These are phyloP conservation scores for Camellia japonica DNA, from an alignment of 148 eudicot genomes.

Conservation along the genomic window DNA sequence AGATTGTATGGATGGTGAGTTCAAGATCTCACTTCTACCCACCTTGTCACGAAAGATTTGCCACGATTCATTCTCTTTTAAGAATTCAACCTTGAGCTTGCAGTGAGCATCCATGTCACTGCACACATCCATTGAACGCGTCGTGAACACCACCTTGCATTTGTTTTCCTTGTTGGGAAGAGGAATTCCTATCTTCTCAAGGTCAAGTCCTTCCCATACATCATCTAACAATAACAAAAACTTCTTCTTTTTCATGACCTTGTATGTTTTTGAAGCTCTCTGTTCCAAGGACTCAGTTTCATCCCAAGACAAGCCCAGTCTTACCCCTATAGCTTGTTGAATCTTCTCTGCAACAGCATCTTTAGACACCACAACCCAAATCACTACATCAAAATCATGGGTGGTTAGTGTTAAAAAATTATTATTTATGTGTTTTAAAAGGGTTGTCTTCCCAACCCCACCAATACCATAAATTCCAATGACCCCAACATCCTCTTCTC, in stretches of 20 bases:
- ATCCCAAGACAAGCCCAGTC: slow-evolving; percentile 33
- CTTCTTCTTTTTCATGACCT: slow-evolving; percentile 35
- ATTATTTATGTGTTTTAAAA: slow-evolving; percentile 42
- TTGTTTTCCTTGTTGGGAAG: slow-evolving; percentile 29
- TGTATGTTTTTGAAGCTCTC: slow-evolving; percentile 21
- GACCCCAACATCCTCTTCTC: slow-evolving; percentile 29
- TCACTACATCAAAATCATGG: slow-evolving; percentile 38
- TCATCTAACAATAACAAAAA: slow-evolving; percentile 49
- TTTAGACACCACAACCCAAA: slow-evolving; percentile 42
- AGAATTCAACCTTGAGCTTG: slow-evolving; percentile 39
- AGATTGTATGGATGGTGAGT: slow-evolving; percentile 13
- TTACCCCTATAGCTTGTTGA: slow-evolving; percentile 29
- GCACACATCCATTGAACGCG: slow-evolving; percentile 43
- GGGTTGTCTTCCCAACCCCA: slow-evolving; percentile 57
- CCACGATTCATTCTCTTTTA: slow-evolving; percentile 41
- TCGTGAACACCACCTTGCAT: slow-evolving; percentile 43
- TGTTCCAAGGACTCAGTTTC: slow-evolving; percentile 23
- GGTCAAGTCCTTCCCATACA: slow-evolving; percentile 43
- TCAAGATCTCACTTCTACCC: slow-evolving; percentile 13
- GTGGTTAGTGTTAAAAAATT: slow-evolving; percentile 12
- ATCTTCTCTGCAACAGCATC: slow-evolving; percentile 33
- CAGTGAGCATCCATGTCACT: slow-evolving; percentile 45
- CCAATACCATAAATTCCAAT: slow-evolving; percentile 55
- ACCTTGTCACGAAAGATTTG: slow-evolving; percentile 33
- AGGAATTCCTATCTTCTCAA: slow-evolving; percentile 45